phyloP scores from a whole-genome alignment of 2,329 filamentous ascomycete genomes.

The Nemania abortiva region DNA sequence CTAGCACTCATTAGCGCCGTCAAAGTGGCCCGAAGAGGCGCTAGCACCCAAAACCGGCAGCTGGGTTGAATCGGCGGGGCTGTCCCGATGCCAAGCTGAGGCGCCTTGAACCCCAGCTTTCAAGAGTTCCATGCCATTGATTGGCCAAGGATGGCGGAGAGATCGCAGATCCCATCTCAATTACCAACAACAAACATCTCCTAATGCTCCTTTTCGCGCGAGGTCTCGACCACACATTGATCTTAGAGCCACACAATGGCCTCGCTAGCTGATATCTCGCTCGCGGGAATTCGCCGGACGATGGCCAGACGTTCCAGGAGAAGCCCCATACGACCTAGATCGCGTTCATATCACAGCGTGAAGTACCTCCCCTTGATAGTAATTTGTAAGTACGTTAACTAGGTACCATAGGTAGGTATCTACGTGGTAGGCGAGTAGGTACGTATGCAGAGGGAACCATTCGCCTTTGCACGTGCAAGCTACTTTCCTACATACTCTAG shows the following conservation, averaged over 20 bases:
- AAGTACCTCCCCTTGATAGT: too few relatives aligned
- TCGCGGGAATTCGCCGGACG: too few relatives aligned
- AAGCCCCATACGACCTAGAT: too few relatives aligned
- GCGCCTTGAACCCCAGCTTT: slow-evolving; percentile 44
- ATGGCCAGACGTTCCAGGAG: too few relatives aligned
- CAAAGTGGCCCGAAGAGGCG: slow-evolving; percentile 1
- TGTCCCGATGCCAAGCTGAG: slow-evolving; percentile 44
- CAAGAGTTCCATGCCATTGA: slow-evolving; percentile 40
- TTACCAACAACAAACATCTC: slow-evolving; percentile 24
- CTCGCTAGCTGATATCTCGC: not conserved
- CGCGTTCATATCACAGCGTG: too few relatives aligned
- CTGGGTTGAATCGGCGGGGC: slow-evolving; percentile 22
- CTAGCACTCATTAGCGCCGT: slow-evolving; percentile 19
- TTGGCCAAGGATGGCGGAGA: slow-evolving; percentile 43
- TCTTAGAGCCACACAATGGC: slow-evolving; percentile 26
- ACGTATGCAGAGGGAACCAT: too few relatives aligned
- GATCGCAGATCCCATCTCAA: slow-evolving; percentile 33
- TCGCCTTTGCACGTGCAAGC: too few relatives aligned
- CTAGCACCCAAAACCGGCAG: slow-evolving; percentile 13
- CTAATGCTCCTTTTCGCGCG: slow-evolving; percentile 14
- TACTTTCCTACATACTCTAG: not conserved
- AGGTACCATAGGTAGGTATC: too few relatives aligned
- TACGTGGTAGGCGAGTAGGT: too few relatives aligned
- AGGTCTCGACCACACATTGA: slow-evolving; percentile 12
- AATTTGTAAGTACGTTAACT: too few relatives aligned